Evolutionary conservation across 148 eudicot genomes (phyloP), one percentile per base, ranked within the genome.

Genomic region (Heliosperma pusillum): DNA sequence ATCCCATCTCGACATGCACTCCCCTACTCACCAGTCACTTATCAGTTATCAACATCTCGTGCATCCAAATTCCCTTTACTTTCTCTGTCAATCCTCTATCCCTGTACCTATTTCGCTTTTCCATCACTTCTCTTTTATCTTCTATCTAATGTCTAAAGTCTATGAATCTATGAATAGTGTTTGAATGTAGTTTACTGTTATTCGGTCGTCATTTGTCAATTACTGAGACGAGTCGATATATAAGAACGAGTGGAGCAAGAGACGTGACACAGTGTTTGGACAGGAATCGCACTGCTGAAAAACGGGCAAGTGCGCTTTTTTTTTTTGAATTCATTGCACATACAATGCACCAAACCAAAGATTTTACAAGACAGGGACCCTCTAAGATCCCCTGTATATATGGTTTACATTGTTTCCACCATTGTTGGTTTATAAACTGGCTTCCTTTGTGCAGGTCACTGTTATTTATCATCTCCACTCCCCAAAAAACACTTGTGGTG

Each of bases 391-490:
- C 42, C 22, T 30, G n/a, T n/a, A 64, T 1, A 64, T 64, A 17
- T 29, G 42, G 22, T 29, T 64, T 30, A 64, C 69, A 30, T 33
- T 64, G 7, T 64, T n/a, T 27, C 69, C 70, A 66, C 25, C 52
- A 36, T 36, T 66, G 47, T 10, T 66, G 50, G 52, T 66, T 21
- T 11, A 21, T 59, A 59, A 24, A 59, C 26, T 22, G 64, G 24
- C 13, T 8, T 22, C 29, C 26, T 6, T 21, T 59, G 64, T 59
- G 64, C 13, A 21, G 64, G 64, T 24, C 64, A 24, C 29, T 21
- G 27, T 21, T 22, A 22, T 2, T 36, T 9, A 59, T 10, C 26
- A 10, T 24, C 26, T 8, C 40, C 40, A 55, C 59, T 27, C 21
- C 52, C 19, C 17, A 11, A 42, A 12, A 5, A 42, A 13, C 1